Evolutionary conservation across 306 rosid genomes (phyloP), one percentile per base, ranked within the genome.

Genomic region (Sechiopsis laciniata): DNA sequence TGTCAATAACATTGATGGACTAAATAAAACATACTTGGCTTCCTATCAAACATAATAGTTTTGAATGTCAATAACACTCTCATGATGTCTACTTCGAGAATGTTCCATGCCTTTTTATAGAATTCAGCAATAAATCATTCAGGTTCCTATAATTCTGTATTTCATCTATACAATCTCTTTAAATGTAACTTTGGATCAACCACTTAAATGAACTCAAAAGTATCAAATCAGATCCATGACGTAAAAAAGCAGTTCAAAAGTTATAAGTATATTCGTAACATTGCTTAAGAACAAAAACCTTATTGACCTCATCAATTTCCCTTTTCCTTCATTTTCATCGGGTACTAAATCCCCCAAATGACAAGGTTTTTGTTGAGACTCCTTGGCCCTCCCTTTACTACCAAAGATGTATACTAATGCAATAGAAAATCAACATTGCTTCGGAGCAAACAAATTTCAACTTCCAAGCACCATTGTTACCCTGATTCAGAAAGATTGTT

Each of bases 21-120:
- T 17, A 8, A 63, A 63, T 8, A 35, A 63, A 65, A 65, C 54
- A 42, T 10, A 9, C n/a, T 19, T 17, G 54, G n/a, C 9, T 40
- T 65, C 51, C 69, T 63, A 63, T 35, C 24, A 63, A 35, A 63
- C 17, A 63, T 63, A 35, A 64, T 5, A 35, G 52, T 35, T 64
- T 37, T 64, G 53, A 64, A 40, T 35, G 52, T 5, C 26, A 35
- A 64, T 19, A 37, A 16, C 8, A 64, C 3, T 32, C 37, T n/a
- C 37, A 1, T 32, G 37, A 32, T 32, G 37, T 32, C 37, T 32
- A 5, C 37, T 32, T 32, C 3, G 37, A 32, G 37, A 32, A 32
- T 32, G 37, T 32, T 3, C 37, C 7, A 37, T 37, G 45, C 5
- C 45, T 37, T 5, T 6, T 37, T 37, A 32, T 61, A 54, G 21